A percentile compares a stretch with the other conserved stretches of the same genome.
Evolutionary conservation across 768 basidiomycete genomes (phyloP).

Genomic region (Boletus sp.): DNA sequence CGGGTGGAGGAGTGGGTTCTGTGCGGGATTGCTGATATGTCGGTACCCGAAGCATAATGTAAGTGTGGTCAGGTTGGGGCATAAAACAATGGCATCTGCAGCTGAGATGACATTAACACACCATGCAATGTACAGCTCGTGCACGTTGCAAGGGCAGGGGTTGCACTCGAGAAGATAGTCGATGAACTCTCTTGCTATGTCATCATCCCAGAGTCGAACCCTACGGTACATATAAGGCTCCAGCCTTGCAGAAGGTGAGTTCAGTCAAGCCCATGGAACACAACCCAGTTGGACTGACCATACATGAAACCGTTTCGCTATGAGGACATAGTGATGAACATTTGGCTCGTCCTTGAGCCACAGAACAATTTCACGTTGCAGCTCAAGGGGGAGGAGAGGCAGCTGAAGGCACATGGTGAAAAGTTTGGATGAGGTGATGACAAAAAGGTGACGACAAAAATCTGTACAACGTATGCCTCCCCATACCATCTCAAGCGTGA

Average conservation of each 20-base stretch:
- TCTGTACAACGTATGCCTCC: too few relatives aligned
- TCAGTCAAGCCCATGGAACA: neutral
- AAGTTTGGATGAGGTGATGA: too few relatives aligned
- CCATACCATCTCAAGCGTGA: too few relatives aligned
- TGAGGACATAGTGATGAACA: neutral
- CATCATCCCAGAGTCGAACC: neutral
- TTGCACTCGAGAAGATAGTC: neutral
- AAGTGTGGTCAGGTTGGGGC: neutral
- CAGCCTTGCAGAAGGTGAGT: neutral
- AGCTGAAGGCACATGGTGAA: neutral
- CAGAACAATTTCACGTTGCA: neutral
- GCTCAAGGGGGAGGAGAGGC: neutral
- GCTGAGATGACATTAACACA: neutral
- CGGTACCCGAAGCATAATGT: neutral
- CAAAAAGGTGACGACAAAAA: too few relatives aligned
- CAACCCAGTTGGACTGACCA: neutral
- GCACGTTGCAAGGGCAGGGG: neutral
- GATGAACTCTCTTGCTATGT: neutral
- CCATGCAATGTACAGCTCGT: neutral
- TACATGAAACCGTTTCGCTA: neutral
- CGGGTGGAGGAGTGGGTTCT: neutral
- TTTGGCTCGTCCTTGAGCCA: neutral
- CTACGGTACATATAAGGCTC: neutral
- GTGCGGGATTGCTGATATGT: neutral
- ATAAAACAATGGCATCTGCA: neutral